Base-by-base conservation (phyloP, 345 rosid genomes). In the Eucalyptus sp. region DNA sequence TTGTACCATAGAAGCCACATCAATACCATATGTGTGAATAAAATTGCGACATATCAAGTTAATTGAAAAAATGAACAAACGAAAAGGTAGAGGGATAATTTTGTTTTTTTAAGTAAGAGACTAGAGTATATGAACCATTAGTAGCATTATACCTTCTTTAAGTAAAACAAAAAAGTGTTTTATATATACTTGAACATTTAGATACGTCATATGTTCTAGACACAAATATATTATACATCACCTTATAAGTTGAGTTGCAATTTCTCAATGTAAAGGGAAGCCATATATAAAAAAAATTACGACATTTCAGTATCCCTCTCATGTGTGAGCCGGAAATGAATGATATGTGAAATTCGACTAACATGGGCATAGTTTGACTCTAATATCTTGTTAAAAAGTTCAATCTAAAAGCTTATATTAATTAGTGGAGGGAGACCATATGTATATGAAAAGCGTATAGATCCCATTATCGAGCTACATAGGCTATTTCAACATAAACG, bases 351-450 rank as follows among this genome's bases (percentile, higher is more conserved):
- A 33, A 68, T 33, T 68, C 20, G 0, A 68, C 13, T 14, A 33
- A 33, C 2, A 3, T 2, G 10, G 13, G 24, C 13, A 17, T 8
- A 33, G 33, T 3, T 68, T 68, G 13, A 10, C 44, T 68, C 7
- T 8, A 5, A 68, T 68, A 16, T 10, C 7, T 0, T 68, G 24
- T 33, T 8, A 5, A 4, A 33, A 33, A 3, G 13, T 68, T 2
- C 1, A 68, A 68, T 33, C 4, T 5, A 68, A 68, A 52, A 68
- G 25, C 0, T 31, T 16, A 33, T 17, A 9, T 4, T 16, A 33
- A 33, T 9, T 0, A 10, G 13, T 64, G 2, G 7, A 68, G 3
- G 7, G 1, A 33, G 13, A 17, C 6, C 2, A 33, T 0, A 33
- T 31, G 3, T 17, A 33, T 4, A 3, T 17, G 41, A 68, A 68